phyloP scores from a whole-genome alignment of 805 yeast species.

The Monosporozyma servazzii region DNA sequence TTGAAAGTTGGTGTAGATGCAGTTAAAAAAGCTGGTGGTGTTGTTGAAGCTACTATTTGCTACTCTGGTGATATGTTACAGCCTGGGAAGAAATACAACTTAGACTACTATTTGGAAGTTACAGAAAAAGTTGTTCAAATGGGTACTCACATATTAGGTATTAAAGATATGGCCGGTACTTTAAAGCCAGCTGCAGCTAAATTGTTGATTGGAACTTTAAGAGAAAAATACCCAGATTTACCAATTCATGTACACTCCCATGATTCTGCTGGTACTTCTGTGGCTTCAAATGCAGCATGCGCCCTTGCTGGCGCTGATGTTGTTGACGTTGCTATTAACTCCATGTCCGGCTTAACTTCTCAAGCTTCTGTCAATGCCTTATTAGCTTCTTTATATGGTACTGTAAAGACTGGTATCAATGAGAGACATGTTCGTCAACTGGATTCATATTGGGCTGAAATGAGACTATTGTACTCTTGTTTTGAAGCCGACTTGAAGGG shows the following conservation, averaged over 20 bases:
- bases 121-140: constrained; percentile 76
- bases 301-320: constrained; percentile 97
- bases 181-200: constrained; percentile 91
- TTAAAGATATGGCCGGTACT: constrained; percentile 99
- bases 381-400: constrained; percentile 85
- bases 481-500: constrained; percentile 98
- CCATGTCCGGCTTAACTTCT: constrained; percentile 98
- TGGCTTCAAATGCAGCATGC: constrained; percentile 90
- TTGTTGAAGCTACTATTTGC: constrained; percentile 96
- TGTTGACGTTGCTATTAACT: constrained; percentile 94
- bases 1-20: constrained; percentile 96
- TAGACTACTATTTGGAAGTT: constrained; percentile 75
- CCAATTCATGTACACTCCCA: constrained; percentile 99
- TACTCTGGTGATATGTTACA: constrained; percentile 98
- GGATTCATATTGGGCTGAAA: constrained; percentile 97
- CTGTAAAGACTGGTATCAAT: constrained; percentile 63
- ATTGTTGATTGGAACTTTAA: constrained; percentile 65
- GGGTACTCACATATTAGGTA: constrained; percentile 97
- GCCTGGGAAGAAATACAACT: constrained; percentile 91
- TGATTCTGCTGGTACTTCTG: constrained; percentile 99
- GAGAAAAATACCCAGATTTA: constrained; percentile 81
- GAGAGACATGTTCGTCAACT: constrained; percentile 64
- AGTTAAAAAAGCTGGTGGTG: constrained; percentile 98
- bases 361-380: constrained; percentile 95
- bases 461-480: constrained; percentile 92